Percentiles rank a stretch among this genome's conserved stretches.
phyloP scores from a whole-genome alignment of 495 filamentous ascomycete species.

The Penicillium angulare region DNA sequence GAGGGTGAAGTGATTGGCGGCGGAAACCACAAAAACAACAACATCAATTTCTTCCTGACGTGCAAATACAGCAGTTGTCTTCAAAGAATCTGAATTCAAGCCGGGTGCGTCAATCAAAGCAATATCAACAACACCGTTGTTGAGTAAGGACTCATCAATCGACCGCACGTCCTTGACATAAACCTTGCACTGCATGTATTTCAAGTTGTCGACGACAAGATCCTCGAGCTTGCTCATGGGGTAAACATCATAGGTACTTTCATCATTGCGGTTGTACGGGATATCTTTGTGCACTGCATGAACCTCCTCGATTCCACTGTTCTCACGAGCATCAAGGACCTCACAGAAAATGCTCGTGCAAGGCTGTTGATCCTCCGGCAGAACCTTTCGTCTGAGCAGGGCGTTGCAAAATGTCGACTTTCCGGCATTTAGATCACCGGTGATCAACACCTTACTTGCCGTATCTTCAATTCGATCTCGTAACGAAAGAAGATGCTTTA shows the following conservation, averaged over 20 bases:
- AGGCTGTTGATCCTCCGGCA: slow-evolving; percentile 97
- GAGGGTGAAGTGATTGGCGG: slow-evolving; percentile 94
- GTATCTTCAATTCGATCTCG: slow-evolving; percentile 96
- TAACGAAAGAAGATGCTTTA: slow-evolving; percentile 82
- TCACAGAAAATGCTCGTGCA: slow-evolving; percentile 99
- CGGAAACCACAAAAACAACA: slow-evolving; percentile 96
- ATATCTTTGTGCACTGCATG: slow-evolving; percentile 85
- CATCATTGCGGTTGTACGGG: slow-evolving; percentile 83
- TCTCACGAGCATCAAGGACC: slow-evolving; percentile 88
- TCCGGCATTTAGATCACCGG: slow-evolving; percentile 93
- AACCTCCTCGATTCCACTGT: slow-evolving; percentile 87
- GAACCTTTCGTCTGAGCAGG: slow-evolving; percentile 81
- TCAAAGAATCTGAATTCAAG: slow-evolving; percentile 90
- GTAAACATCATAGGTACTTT: slow-evolving; percentile 89
- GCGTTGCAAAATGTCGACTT: slow-evolving; percentile 99
- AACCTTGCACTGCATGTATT: slow-evolving; percentile 92
- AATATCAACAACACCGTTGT: slow-evolving; percentile 97
- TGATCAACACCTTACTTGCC: slow-evolving; percentile 96
- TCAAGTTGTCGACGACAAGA: slow-evolving; percentile 82
- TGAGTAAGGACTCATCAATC: slow-evolving; percentile 90
- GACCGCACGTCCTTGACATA: slow-evolving; percentile 90
- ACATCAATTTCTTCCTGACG: slow-evolving; percentile 98
- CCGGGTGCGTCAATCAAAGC: slow-evolving; percentile 96
- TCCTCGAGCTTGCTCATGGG: slow-evolving; percentile 73
- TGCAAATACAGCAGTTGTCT: slow-evolving; percentile 95